A percentile compares a stretch with the other conserved stretches of the same genome.
phyloP scores from a whole-genome alignment of 2,329 filamentous ascomycete genomes.

The Fusarium brevicatenulatum region DNA sequence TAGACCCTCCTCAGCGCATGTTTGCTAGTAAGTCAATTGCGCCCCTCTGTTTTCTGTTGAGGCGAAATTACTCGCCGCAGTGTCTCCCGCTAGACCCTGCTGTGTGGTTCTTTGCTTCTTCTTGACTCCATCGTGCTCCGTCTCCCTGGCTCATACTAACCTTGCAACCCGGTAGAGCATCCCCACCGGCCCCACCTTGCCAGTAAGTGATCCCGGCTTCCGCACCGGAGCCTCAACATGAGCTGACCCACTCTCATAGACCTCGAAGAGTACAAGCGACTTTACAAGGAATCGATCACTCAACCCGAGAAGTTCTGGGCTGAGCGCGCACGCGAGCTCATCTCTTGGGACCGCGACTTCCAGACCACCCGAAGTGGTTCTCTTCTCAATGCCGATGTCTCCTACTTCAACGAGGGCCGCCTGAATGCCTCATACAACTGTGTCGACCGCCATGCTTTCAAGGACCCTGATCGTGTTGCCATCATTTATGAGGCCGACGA shows the following conservation, averaged over 20 bases:
- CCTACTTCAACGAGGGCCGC: slow-evolving; percentile 94
- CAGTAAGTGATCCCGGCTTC: slow-evolving; percentile 59
- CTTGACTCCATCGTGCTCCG: slow-evolving; percentile 17
- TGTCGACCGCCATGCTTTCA: slow-evolving; percentile 95
- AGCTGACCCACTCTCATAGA: slow-evolving; percentile 53
- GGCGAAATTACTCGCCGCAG: slow-evolving; percentile 10
- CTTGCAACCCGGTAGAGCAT: slow-evolving; percentile 64
- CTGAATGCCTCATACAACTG: slow-evolving; percentile 98
- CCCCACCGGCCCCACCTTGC: slow-evolving; percentile 74
- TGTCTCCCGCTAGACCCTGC: slow-evolving; percentile 3
- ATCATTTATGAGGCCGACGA: slow-evolving; percentile 99
- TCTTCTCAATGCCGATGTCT: slow-evolving; percentile 81
- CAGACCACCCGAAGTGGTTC: slow-evolving; percentile 85
- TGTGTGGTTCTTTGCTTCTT: slow-evolving; percentile 19
- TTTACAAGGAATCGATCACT: slow-evolving; percentile 87
- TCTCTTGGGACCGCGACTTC: slow-evolving; percentile 93
- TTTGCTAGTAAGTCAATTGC: slow-evolving; percentile 66
- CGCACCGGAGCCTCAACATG: slow-evolving; percentile 41
- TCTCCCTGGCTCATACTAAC: slow-evolving; percentile 47
- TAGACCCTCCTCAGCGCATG: slow-evolving; percentile 74
- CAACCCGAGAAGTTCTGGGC: slow-evolving; percentile 93
- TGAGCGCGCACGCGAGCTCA: slow-evolving; percentile 82
- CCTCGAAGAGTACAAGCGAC: slow-evolving; percentile 72
- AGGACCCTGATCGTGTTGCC: slow-evolving; percentile 90
- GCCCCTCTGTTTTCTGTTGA: slow-evolving; percentile 15